Percentiles rank a stretch among this genome's conserved stretches.
These are phyloP conservation scores for Eucalyptus grandis DNA, from an alignment of 345 rosid genomes.

Conservation along the genomic window DNA sequence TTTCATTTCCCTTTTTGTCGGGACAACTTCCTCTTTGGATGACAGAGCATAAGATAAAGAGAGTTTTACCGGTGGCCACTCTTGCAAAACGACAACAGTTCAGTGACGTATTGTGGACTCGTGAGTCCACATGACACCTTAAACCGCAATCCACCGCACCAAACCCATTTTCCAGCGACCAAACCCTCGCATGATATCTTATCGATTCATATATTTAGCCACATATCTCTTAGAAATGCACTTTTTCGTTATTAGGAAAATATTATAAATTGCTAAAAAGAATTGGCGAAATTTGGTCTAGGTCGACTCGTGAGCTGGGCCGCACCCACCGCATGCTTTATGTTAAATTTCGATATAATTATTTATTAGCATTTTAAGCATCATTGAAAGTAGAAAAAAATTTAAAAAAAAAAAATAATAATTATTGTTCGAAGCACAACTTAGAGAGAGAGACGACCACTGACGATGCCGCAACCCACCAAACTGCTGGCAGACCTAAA, in stretches of 20 bases:
- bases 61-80: neutral
- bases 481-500: neutral
- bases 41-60: neutral
- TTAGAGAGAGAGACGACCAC: neutral
- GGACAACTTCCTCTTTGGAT: neutral
- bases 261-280: neutral
- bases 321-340: neutral
- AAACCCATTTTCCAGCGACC: neutral
- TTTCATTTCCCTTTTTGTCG: neutral
- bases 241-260: neutral
- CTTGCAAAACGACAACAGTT: neutral
- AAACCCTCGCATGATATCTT: neutral
- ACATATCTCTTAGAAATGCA: neutral
- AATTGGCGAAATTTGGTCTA: neutral
- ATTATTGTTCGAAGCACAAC: neutral
- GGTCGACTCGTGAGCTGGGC: neutral
- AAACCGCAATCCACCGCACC: neutral
- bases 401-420: neutral
- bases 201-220: neutral
- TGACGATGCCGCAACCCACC: neutral
- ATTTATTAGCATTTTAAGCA: neutral
- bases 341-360: neutral
- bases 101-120: neutral
- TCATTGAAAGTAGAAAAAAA: neutral
- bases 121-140: neutral